These are phyloP conservation scores for Aspergillus costaricaensis DNA, from an alignment of 2,329 filamentous ascomycete genomes.

Conservation along the genomic window DNA sequence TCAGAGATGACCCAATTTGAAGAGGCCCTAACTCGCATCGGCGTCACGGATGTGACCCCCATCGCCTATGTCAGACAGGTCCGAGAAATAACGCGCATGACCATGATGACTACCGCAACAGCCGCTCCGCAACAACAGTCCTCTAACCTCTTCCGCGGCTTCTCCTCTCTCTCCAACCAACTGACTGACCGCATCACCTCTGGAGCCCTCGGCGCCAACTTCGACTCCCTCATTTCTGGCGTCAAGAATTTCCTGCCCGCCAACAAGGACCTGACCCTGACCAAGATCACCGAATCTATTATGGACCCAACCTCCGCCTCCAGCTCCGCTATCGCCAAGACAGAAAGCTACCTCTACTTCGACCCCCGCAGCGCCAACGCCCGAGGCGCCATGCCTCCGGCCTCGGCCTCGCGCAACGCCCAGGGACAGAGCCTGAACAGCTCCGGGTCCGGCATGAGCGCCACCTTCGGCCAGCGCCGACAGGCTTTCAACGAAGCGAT, in stretches of 20 bases:
- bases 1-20: slow-evolving; percentile 84
- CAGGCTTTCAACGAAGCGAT: slow-evolving; percentile 89
- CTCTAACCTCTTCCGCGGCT: slow-evolving; percentile 83
- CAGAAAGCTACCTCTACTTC: slow-evolving; percentile 95
- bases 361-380: slow-evolving; percentile 93
- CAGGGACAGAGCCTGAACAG: slow-evolving; percentile 47
- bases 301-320: slow-evolving; percentile 94
- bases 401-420: slow-evolving; percentile 56
- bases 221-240: slow-evolving; percentile 90
- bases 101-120: slow-evolving; percentile 84
- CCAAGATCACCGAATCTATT: slow-evolving; percentile 95
- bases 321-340: slow-evolving; percentile 91
- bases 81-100: slow-evolving; percentile 94
- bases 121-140: slow-evolving; percentile 56
- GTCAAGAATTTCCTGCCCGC: slow-evolving; percentile 98
- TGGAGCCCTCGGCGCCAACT: slow-evolving; percentile 80
- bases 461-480: slow-evolving; percentile 85
- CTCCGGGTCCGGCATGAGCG: slow-evolving; percentile 66
- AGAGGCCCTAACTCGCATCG: slow-evolving; percentile 74
- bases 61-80: slow-evolving; percentile 88
- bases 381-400: slow-evolving; percentile 84
- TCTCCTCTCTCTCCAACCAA: slow-evolving; percentile 86
- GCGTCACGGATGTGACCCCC: slow-evolving; percentile 70
- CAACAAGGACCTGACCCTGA: slow-evolving; percentile 92
- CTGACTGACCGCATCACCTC: slow-evolving; percentile 94